These are phyloP conservation scores for Nemania serpens DNA, from an alignment of 2,329 filamentous ascomycete species.

Conservation along the genomic window DNA sequence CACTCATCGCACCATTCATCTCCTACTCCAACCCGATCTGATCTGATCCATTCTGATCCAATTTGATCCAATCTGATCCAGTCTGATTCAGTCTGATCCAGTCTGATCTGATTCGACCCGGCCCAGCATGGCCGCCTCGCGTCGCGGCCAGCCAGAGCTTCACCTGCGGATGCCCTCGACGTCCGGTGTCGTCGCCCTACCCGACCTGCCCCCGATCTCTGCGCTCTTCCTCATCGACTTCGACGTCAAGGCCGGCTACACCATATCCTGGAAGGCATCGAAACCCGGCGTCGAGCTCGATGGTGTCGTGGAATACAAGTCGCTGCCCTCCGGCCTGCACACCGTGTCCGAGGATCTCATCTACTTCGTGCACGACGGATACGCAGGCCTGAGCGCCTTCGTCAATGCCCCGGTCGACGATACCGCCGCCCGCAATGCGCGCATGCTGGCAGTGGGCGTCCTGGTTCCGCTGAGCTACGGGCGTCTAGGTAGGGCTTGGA, in stretches of 20 bases:
- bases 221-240: slow-evolving; percentile 90
- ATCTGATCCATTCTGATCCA: not conserved
- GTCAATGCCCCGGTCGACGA: slow-evolving; percentile 81
- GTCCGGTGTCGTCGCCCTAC: slow-evolving; percentile 40
- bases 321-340: slow-evolving; percentile 89
- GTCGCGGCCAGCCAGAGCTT: slow-evolving; percentile 43
- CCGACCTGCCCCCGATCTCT: slow-evolving; percentile 66
- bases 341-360: slow-evolving; percentile 85
- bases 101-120: not conserved
- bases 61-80: not conserved
- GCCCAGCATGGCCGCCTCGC: slow-evolving; percentile 40
- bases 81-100: not conserved
- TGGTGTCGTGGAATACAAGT: slow-evolving; percentile 93
- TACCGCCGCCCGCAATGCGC: slow-evolving; percentile 78
- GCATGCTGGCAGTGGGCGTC: slow-evolving; percentile 90
- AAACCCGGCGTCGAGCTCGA: slow-evolving; percentile 74
- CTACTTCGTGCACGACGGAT: slow-evolving; percentile 86
- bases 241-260: slow-evolving; percentile 90
- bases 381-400: slow-evolving; percentile 91
- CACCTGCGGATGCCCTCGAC: slow-evolving; percentile 40
- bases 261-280: slow-evolving; percentile 84
- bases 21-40: not conserved
- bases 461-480: slow-evolving; percentile 86
- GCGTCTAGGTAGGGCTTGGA: slow-evolving; percentile 85
- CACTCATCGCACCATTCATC: not conserved